Percentiles rank a stretch among this genome's conserved stretches.
Conservation (phyloP, 225 moss, liverwort and hornwort genomes). For the Thuidium tamariscinum region DNA sequence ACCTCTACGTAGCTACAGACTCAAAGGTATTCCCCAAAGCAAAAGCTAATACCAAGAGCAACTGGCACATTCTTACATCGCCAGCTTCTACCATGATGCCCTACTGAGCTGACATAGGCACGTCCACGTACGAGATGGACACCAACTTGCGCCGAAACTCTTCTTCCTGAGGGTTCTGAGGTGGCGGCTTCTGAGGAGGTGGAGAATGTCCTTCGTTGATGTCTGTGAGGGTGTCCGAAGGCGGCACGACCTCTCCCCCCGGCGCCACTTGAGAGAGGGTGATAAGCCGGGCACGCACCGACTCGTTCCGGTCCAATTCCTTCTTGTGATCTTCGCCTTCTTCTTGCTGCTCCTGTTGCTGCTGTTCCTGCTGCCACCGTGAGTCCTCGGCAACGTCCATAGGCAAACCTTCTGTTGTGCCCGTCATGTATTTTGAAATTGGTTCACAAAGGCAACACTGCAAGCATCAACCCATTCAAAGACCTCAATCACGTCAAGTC, state of each 20-base stretch:
- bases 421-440: slow-evolving; percentile 8
- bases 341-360: background rate
- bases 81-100: background rate
- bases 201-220: background rate
- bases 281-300: slow-evolving; percentile 28
- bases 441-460: background rate
- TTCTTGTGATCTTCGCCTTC: background rate
- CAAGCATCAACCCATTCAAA: background rate
- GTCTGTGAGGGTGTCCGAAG: background rate
- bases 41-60: background rate
- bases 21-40: background rate
- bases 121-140: slow-evolving; percentile 25
- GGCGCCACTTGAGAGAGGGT: slow-evolving; percentile 23
- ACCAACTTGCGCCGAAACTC: slow-evolving; percentile 41
- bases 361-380: background rate
- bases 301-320: slow-evolving; percentile 12
- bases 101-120: slow-evolving; percentile 12
- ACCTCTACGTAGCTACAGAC: background rate
- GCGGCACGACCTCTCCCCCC: background rate
- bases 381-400: slow-evolving; percentile 32
- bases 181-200: background rate
- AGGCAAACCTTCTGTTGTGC: slow-evolving; percentile 19
- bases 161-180: background rate
- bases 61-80: background rate
- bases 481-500: background rate